These are phyloP conservation scores for Haplosporangium gracile DNA, from an alignment of 192 early-diverging fungal genomes.

Conservation along the genomic window DNA sequence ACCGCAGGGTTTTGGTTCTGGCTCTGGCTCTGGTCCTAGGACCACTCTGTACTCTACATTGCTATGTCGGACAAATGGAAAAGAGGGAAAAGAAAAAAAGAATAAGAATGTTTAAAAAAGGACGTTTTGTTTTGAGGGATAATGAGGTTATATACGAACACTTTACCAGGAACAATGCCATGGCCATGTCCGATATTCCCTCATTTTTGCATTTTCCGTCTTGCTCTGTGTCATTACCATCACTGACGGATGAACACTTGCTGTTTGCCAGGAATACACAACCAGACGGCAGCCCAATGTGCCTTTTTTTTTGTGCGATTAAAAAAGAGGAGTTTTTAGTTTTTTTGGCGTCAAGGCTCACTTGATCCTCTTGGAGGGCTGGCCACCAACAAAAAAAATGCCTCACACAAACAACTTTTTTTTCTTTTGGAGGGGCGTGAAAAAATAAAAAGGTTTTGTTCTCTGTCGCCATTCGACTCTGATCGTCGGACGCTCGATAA, in stretches of 20 bases:
- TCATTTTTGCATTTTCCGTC: background rate
- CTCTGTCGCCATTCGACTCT: background rate
- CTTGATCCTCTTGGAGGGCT: background rate
- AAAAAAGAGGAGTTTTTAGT: constrained; percentile 8
- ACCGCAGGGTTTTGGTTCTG: too few relatives aligned
- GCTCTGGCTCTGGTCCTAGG: too few relatives aligned
- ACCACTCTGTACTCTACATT: background rate
- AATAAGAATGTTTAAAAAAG: background rate
- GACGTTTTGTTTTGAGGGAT: background rate
- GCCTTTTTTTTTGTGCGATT: background rate
- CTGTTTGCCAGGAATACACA: background rate
- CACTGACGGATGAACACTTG: background rate
- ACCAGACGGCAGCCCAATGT: background rate
- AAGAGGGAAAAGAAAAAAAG: too few relatives aligned
- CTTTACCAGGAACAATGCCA: background rate
- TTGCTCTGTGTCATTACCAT: background rate
- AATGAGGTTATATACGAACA: background rate
- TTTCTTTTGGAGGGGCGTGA: constrained; percentile 9
- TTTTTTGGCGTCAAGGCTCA: constrained; percentile 8
- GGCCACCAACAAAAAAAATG: constrained; percentile 10
- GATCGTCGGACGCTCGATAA: constrained; percentile 6
- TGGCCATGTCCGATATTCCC: constrained; percentile 1
- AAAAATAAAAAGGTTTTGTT: background rate
- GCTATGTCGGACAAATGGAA: background rate
- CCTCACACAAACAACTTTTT: constrained; percentile 6